Conservation (phyloP, 116 monocot species). For the Posidonia oceanica region DNA sequence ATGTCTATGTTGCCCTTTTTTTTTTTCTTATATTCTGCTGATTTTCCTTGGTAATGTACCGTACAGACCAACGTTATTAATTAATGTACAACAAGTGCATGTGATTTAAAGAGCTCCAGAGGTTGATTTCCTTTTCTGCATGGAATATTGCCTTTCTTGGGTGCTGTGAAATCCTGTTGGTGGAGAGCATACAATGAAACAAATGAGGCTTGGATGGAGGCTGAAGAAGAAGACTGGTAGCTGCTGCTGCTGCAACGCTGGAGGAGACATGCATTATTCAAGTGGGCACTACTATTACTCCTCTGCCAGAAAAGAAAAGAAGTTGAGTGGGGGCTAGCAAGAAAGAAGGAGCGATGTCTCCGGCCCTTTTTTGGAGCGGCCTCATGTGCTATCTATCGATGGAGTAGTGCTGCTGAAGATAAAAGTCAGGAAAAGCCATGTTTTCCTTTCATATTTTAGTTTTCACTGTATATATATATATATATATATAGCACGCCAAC, state of each 20-base stretch:
- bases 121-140: background rate
- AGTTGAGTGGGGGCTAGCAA: background rate
- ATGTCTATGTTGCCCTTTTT: too few relatives aligned
- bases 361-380: background rate
- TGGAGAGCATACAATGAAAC: background rate
- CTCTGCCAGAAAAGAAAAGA: background rate
- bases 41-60: too few relatives aligned
- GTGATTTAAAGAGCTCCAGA: background rate
- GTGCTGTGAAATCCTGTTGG: background rate
- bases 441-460: too few relatives aligned
- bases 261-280: slow-evolving; percentile 3
- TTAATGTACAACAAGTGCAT: background rate
- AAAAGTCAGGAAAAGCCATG: background rate
- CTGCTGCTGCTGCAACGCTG: background rate
- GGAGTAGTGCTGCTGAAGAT: background rate
- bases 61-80: background rate
- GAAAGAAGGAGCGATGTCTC: background rate
- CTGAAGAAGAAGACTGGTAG: background rate
- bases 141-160: background rate
- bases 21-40: too few relatives aligned
- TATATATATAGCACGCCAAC: too few relatives aligned
- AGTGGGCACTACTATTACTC: background rate
- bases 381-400: background rate
- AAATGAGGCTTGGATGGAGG: background rate
- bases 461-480: too few relatives aligned